A percentile compares a stretch with the other conserved stretches of the same genome.
phyloP scores from a whole-genome alignment of 2,329 filamentous ascomycete genomes.

The Neonectria punicea region DNA sequence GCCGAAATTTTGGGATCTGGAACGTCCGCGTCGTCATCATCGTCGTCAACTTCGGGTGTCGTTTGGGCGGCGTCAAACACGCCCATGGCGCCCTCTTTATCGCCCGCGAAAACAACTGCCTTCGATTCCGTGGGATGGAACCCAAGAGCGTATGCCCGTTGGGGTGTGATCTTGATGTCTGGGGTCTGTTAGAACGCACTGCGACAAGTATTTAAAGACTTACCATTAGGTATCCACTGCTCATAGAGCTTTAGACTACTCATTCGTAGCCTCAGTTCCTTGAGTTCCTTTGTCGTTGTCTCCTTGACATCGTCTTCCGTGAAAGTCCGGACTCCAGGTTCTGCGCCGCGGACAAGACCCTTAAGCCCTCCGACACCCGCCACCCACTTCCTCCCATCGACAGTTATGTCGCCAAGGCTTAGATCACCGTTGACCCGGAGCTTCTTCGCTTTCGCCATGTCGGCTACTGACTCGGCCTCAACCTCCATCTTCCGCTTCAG shows the following conservation, averaged over 20 bases:
- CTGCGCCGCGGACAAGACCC: conserved; percentile 70
- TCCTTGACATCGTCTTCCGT: conserved; percentile 83
- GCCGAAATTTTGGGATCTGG: conserved; percentile 84
- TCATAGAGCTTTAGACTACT: conserved; percentile 82
- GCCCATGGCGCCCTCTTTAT: conserved; percentile 91
- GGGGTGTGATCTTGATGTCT: conserved; percentile 93
- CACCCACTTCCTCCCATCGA: conserved; percentile 83
- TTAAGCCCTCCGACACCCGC: conserved; percentile 73
- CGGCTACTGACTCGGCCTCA: conserved; percentile 56
- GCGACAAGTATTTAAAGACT: conserved; percentile 36
- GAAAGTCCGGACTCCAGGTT: conserved; percentile 87
- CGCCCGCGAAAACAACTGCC: conserved; percentile 89
- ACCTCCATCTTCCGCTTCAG: conserved; percentile 63
- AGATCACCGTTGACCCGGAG: conserved; percentile 66
- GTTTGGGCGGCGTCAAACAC: conserved; percentile 89
- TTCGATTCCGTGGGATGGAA: conserved; percentile 92
- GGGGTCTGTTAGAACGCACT: conserved; percentile 2
- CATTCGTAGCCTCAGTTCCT: conserved; percentile 80
- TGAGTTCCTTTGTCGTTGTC: conserved; percentile 80
- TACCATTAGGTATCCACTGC: conserved; percentile 82
- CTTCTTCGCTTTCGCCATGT: conserved; percentile 67
- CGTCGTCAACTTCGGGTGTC: conserved; percentile 67
- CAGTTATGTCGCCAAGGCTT: conserved; percentile 78
- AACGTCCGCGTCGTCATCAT: conserved; percentile 73
- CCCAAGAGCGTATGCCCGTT: conserved; percentile 85